Evolutionary conservation across 2,329 filamentous ascomycete species (phyloP), one percentile per base, ranked within the genome.

Genomic region (Cordyceps militaris): DNA sequence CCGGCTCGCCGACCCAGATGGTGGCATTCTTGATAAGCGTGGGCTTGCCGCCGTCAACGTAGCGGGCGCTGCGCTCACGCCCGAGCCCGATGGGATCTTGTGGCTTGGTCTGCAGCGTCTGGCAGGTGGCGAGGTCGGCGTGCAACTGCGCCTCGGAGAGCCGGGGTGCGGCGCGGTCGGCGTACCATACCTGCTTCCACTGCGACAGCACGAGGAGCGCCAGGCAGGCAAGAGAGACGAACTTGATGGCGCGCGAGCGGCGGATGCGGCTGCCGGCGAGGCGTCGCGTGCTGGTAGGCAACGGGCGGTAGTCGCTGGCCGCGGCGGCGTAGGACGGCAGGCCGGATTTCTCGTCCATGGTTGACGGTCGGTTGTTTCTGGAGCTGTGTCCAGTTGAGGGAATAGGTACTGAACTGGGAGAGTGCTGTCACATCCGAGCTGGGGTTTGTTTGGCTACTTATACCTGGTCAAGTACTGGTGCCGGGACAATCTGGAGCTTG

Each of bases 21-120:
- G 80, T 84, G 4, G 85, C 85, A 65, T 88, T 88, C 60, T 77
- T 80, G 62, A 88, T 86, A 42, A 88, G 74, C 0, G 83, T 83
- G 0, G 85, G 79, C 61, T 77, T 79, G 55, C 79, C 76, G 53
- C 82, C 82, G 3, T 81, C 74, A 44, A 85, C 68, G 65, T 81
- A 85, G 49, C 85, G 78, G 21, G 82, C 82, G 66, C 84, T 88
- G 63, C 75, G 75, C 32, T 81, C 75, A 21, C 85, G 80, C 3
- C 81, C 81, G 4, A 73, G 66, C 21, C 82, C 82, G 36, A 74
- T 74, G 1, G 82, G 81, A 60, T 85, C 81, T 50, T 74, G 65
- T 0, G 84, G 83, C 63, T 77, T 80, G 47, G 71, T 70, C 36
- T 74, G 79, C 46, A 88, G 74, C 66, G 76, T 77, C 32, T 76